phyloP scores from a whole-genome alignment of 1,284 basidiomycete species.

The Trichosporon sp. region DNA sequence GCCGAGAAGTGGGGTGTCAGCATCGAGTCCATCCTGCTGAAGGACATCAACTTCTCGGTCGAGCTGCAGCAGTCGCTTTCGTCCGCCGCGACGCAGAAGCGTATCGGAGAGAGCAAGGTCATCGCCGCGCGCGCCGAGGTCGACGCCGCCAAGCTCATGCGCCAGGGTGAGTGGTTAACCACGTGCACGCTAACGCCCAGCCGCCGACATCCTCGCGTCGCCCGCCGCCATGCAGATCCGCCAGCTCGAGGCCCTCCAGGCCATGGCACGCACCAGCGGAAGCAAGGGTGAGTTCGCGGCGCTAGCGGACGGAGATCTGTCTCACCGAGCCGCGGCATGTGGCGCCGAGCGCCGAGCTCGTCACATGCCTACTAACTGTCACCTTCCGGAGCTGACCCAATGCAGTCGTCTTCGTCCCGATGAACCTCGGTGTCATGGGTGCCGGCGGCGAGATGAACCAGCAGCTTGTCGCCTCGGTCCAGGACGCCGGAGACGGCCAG shows the following conservation, averaged over 20 bases:
- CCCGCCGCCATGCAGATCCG: slow-evolving; percentile 97
- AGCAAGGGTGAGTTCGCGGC: slow-evolving; percentile 70
- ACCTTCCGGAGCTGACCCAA: background rate
- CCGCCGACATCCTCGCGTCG: slow-evolving; percentile 66
- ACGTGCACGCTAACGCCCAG: slow-evolving; percentile 12
- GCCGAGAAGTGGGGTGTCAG: slow-evolving; percentile 81
- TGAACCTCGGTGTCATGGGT: slow-evolving; percentile 49
- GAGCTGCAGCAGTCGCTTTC: slow-evolving; percentile 90
- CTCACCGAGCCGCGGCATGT: background rate
- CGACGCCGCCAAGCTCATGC: slow-evolving; percentile 88
- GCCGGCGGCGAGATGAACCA: slow-evolving; percentile 31
- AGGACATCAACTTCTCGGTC: slow-evolving; percentile 75
- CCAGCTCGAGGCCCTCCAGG: slow-evolving; percentile 79
- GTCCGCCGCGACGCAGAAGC: slow-evolving; percentile 82
- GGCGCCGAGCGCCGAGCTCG: background rate
- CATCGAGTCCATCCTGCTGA: slow-evolving; percentile 81
- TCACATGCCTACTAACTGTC: background rate
- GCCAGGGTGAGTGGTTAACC: slow-evolving; percentile 51
- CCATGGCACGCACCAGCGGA: slow-evolving; percentile 64
- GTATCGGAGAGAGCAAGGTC: slow-evolving; percentile 87
- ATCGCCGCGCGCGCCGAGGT: slow-evolving; percentile 96
- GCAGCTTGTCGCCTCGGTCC: slow-evolving; percentile 39
- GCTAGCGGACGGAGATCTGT: slow-evolving; percentile 52
- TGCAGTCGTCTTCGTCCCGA: slow-evolving; percentile 33
- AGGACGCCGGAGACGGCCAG: slow-evolving; percentile 8